These are phyloP conservation scores for Moricandia moricandioides DNA, from an alignment of 345 rosid species.

Conservation along the genomic window DNA sequence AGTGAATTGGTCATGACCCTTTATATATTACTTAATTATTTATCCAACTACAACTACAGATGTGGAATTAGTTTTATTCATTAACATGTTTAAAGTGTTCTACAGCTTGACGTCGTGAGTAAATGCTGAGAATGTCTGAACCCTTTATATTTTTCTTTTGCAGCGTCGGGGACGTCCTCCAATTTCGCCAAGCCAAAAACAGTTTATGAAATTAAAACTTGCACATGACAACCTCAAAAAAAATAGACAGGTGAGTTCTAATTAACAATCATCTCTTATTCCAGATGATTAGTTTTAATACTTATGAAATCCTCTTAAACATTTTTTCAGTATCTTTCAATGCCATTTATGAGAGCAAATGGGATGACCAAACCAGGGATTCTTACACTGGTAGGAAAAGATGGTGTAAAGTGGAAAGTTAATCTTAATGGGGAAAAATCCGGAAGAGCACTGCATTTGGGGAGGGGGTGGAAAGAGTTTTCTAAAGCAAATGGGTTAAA, in stretches of 20 bases:
- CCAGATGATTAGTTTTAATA: not conserved
- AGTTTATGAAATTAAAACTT: not conserved
- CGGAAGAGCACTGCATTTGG: not conserved
- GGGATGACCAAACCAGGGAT: not conserved
- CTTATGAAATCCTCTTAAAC: not conserved
- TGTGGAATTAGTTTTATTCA: too few species aligned
- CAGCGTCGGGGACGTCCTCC: not conserved
- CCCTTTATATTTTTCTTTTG: not conserved
- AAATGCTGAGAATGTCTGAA: conserved; percentile 1
- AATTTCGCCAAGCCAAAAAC: not conserved
- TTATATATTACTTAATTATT: too few species aligned
- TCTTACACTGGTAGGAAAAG: not conserved
- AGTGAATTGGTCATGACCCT: too few species aligned
- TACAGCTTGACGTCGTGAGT: not conserved
- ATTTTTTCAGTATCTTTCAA: not conserved
- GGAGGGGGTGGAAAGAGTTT: not conserved
- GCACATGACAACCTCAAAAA: not conserved
- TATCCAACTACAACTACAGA: too few species aligned
- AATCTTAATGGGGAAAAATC: not conserved
- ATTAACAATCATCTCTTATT: not conserved
- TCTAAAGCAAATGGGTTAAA: not conserved
- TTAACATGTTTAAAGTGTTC: not conserved
- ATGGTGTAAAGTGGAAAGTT: not conserved
- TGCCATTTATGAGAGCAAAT: not conserved
- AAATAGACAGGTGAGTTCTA: not conserved